Evolutionary conservation across 495 filamentous ascomycete species (phyloP), one percentile per base, ranked within the genome.

Genomic region (Penicillium antarcticum): DNA sequence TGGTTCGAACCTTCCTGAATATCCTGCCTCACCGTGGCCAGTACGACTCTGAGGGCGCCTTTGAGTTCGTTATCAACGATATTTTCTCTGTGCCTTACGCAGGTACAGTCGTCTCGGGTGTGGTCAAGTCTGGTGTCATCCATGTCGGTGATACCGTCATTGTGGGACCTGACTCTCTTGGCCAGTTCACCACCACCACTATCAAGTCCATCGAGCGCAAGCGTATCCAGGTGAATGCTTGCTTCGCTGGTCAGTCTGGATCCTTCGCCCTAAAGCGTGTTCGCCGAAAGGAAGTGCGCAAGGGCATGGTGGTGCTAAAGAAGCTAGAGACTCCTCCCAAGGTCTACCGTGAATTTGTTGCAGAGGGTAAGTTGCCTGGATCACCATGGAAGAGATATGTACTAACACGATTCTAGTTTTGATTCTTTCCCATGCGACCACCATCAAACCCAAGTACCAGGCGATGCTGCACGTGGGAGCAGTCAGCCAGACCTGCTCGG

Each of bases 31-130:
- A 96, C 55, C 90, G 97, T 53, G 94, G 95, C 11, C 88, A 94
- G 44, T 98, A 97, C 65, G 85, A 97, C 60, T 75, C 85, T 5
- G 81, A 89, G 34, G 91, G 87, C 0, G 83, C 92, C 0, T 96
- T 98, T 66, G 94, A 98, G 61, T 96, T 96, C 60, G 84, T 96
- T 51, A 81, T 98, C 63, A 98, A 97, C 64, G 94, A 98, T 69
- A 97, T 89, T 7, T 98, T 97, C 75, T 96, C 91, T n/a, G 94
- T 98, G 8, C 94, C 94, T 5, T 95, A 97, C 62, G 91, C 96
- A 8, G 94, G 94, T 18, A 98, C 94, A 0, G 94, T 98, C 1
- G 91, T 98, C 8, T 91, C 89, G 24, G 94, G 94, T 0, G 91
- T 98, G 35, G 87, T 97, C 46, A 96, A 96, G 65, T 69, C 72